Evolutionary conservation across 1,284 basidiomycete species (phyloP), one percentile per base, ranked within the genome.

Genomic region (Kalmanozyma brasiliensis): DNA sequence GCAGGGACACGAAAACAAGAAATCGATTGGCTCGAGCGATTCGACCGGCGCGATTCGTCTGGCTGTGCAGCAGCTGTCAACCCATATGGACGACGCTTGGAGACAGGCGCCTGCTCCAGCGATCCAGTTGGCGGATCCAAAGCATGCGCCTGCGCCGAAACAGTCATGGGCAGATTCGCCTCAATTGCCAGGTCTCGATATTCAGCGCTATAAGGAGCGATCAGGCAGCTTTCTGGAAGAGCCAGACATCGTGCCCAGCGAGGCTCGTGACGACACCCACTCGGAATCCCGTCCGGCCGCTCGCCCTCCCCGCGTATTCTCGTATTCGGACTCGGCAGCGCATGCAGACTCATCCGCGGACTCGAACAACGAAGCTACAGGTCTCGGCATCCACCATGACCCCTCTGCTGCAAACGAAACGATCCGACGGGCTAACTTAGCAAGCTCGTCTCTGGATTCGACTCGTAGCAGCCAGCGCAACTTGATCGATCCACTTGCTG

Each of bases 191-290:
- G 61, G 61, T 17, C 58, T 75, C n/a, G 59, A 55, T 33, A 53
- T 64, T 13, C 52, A 57, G 23, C 56, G 47, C 22, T 61, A 59
- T 49, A 58, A 52, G 46, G 52, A 64, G 45, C 56, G 70, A 23
- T 58, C 52, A 1, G 67, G 65, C 22, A 76, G 73, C 56, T 76
- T 74, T 46, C 42, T 76, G 42, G 73, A 69, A 22, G 74, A 76
- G 19, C 49, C 43, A 2, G 69, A 72, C 22, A 41, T 57, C 16
- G 56, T 58, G 1, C 40, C 55, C 8, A 11, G 37, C 3, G 8
- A 36, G 14, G 4, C 40, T 40, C 22, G 32, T 7, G 34, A 23
- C 16, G 16, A 29, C 26, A 29, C 38, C 7, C 26, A 17, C n/a
- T 17, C 11, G 3, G 44, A 41, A 23, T 22, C 20, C 30, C 20